A percentile compares a stretch with the other conserved stretches of the same genome.
phyloP scores from a whole-genome alignment of 768 basidiomycete species.

The Hygrocybe punicea region DNA sequence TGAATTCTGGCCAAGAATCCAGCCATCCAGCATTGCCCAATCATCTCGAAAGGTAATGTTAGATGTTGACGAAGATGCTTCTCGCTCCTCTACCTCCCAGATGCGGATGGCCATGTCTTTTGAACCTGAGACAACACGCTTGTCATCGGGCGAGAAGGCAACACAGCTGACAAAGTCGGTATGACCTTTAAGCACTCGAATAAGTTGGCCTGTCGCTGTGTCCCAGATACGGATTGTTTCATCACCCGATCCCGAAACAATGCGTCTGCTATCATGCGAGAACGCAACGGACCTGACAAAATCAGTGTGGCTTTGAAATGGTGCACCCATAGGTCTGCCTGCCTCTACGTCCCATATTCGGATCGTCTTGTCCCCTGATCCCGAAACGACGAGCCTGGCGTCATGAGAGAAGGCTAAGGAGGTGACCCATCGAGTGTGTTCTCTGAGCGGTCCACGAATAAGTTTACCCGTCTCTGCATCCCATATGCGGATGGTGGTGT shows the following conservation, averaged over 20 bases:
- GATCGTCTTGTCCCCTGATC: background rate
- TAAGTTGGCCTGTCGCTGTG: too few relatives aligned
- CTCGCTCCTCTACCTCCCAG: background rate
- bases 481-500: constrained; percentile 5
- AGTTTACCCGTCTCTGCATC: constrained; percentile 7
- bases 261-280: background rate
- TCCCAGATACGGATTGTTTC: too few relatives aligned
- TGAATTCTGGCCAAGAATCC: background rate
- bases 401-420: constrained; percentile 26
- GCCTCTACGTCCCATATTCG: background rate
- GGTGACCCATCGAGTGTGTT: constrained; percentile 7
- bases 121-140: constrained; percentile 6
- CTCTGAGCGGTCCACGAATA: background rate
- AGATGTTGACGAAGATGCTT: background rate
- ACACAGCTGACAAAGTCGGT: too few relatives aligned
- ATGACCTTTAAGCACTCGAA: too few relatives aligned
- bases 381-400: constrained; percentile 13
- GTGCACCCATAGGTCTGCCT: background rate
- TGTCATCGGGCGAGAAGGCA: constrained; percentile 10
- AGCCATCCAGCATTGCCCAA: background rate
- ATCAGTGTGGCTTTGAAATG: background rate
- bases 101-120: background rate
- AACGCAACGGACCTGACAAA: background rate
- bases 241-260: background rate
- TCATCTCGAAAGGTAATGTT: background rate